phyloP scores from a whole-genome alignment of 371 early-diverging fungal genomes.

The Polyrhizophydium stewartii region DNA sequence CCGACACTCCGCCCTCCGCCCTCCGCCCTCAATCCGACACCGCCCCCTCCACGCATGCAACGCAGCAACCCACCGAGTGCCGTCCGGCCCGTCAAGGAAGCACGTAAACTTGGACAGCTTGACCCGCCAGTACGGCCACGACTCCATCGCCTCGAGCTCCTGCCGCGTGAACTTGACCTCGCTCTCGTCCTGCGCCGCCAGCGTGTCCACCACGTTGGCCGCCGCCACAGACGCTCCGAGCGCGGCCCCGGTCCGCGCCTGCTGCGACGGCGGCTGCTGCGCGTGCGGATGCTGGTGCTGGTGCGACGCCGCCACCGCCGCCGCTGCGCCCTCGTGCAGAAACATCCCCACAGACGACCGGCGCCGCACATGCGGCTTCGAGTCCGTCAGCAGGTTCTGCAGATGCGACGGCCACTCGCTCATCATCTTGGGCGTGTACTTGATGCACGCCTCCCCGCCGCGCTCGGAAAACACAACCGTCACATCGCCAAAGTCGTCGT shows the following conservation, averaged over 20 bases:
- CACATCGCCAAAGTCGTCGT: constrained; percentile 28
- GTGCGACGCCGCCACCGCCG: too few relatives aligned
- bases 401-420: not conserved
- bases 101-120: constrained; percentile 2
- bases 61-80: not conserved
- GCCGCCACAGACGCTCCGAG: too few relatives aligned
- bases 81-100: not conserved
- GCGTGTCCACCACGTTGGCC: too few relatives aligned
- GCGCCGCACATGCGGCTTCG: too few relatives aligned
- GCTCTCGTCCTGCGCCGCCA: too few relatives aligned
- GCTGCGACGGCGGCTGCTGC: not conserved
- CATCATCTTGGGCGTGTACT: constrained; percentile 1
- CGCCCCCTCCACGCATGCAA: too few relatives aligned
- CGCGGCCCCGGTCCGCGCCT: not conserved
- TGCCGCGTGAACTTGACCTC: not conserved
- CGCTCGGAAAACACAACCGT: constrained; percentile 44
- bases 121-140: constrained; percentile 1
- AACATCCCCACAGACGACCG: too few relatives aligned
- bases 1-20: too few relatives aligned
- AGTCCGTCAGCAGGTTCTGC: not conserved
- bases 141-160: not conserved
- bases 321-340: too few relatives aligned
- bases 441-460: constrained; percentile 39
- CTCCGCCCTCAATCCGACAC: too few relatives aligned
- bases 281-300: too few relatives aligned